Conservation (phyloP, 768 basidiomycete genomes). For the Leccinum disarticulatum region DNA sequence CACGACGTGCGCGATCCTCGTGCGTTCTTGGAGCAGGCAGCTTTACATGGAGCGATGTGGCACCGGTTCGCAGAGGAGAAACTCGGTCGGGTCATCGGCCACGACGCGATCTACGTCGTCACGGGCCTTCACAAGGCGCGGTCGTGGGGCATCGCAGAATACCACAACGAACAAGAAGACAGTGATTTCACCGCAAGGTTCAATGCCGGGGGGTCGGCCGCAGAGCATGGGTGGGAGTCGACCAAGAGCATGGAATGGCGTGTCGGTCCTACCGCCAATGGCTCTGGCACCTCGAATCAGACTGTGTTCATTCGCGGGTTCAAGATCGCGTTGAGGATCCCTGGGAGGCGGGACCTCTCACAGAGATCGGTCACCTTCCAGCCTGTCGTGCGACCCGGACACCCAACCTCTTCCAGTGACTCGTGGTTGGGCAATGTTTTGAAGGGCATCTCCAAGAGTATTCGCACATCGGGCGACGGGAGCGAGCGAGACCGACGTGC, state of each 20-base stretch:
- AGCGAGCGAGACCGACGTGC: background rate
- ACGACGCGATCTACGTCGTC: constrained; percentile 35
- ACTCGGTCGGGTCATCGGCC: constrained; percentile 29
- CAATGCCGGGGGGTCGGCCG: constrained; percentile 9
- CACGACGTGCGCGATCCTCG: constrained; percentile 27
- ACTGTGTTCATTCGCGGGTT: constrained; percentile 32
- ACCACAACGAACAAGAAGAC: constrained; percentile 8
- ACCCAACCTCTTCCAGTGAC: constrained; percentile 1
- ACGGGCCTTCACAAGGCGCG: constrained; percentile 27
- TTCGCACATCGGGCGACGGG: constrained; percentile 12
- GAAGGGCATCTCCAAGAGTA: constrained; percentile 16
- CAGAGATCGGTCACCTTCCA: constrained; percentile 18
- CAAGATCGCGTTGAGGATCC: constrained; percentile 27
- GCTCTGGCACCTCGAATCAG: constrained; percentile 22
- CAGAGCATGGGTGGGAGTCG: constrained; percentile 19
- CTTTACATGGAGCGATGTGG: constrained; percentile 30
- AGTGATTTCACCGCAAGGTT: constrained; percentile 16
- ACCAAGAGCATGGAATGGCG: constrained; percentile 22
- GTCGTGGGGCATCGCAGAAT: constrained; percentile 33
- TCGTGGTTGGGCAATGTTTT: constrained; percentile 21
- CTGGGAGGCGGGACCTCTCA: constrained; percentile 11
- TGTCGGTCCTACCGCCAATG: constrained; percentile 12
- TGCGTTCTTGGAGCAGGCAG: constrained; percentile 28
- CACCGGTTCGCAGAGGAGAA: constrained; percentile 30
- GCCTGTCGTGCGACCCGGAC: background rate